These are phyloP conservation scores for Scheffersomyces stipitis DNA, from an alignment of 805 yeast species.

Conservation along the genomic window DNA sequence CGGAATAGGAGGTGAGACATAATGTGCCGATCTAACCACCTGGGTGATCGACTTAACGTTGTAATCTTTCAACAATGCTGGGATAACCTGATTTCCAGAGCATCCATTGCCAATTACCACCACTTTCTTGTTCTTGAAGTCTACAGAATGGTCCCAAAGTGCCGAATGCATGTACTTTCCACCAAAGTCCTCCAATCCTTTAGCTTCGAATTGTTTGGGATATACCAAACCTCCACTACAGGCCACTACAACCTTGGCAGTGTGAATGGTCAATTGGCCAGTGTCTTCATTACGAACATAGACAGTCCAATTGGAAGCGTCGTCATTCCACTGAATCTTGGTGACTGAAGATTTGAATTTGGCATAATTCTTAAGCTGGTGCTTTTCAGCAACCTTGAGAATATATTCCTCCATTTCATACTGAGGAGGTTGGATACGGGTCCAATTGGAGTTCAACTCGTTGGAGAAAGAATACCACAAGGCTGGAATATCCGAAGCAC, in stretches of 20 bases:
- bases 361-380: slow-evolving; percentile 21
- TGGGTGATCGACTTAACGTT: slow-evolving; percentile 29
- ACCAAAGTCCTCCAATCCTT: slow-evolving; percentile 34
- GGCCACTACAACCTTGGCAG: slow-evolving; percentile 22
- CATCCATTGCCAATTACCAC: slow-evolving; percentile 45
- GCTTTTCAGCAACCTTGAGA: slow-evolving; percentile 28
- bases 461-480: slow-evolving; percentile 37
- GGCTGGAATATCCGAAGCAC: slow-evolving; percentile 47
- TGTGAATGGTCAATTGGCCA: slow-evolving; percentile 34
- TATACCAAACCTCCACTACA: slow-evolving; percentile 39
- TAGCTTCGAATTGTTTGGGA: slow-evolving; percentile 28
- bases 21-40: slow-evolving; percentile 35
- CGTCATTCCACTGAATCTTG: slow-evolving; percentile 21
- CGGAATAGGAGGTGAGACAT: slow-evolving; percentile 40
- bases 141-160: slow-evolving; percentile 33
- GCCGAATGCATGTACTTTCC: slow-evolving; percentile 44
- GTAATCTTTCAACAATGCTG: slow-evolving; percentile 30
- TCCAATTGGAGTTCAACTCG: slow-evolving; percentile 38
- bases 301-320: slow-evolving; percentile 27
- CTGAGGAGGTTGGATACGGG: slow-evolving; percentile 40
- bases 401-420: slow-evolving; percentile 43
- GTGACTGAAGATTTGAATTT: slow-evolving; percentile 22
- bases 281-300: slow-evolving; percentile 22
- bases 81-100: slow-evolving; percentile 42
- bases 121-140: slow-evolving; percentile 34